Evolutionary conservation across 2,329 filamentous ascomycete species (phyloP).

Genomic region (Colletotrichum sp.): DNA sequence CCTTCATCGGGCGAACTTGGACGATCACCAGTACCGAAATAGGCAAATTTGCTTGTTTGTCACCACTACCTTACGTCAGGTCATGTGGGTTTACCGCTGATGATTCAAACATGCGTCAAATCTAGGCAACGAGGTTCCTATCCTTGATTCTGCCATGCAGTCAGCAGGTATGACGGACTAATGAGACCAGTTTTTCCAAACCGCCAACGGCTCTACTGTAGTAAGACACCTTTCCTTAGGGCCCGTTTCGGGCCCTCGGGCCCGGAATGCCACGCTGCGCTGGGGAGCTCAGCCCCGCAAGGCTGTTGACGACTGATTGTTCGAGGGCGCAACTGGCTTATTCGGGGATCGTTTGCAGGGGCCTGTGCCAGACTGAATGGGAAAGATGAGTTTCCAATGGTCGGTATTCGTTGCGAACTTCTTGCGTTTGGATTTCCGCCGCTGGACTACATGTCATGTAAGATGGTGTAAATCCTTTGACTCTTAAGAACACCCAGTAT

Average conservation of each 20-base stretch:
- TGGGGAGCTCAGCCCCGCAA: not conserved
- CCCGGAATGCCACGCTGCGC: not conserved
- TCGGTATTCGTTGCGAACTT: not conserved
- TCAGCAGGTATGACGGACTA: not conserved
- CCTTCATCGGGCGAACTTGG: not conserved
- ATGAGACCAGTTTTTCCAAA: not conserved
- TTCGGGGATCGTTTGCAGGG: no score
- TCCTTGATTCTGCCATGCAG: not conserved
- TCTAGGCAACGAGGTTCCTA: not conserved
- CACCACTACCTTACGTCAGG: not conserved
- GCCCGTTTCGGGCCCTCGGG: not conserved
- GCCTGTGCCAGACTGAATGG: not conserved
- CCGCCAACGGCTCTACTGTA: not conserved
- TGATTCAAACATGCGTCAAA: not conserved
- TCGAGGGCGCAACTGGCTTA: not conserved
- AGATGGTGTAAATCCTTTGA: not conserved
- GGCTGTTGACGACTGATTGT: not conserved
- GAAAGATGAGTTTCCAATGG: not conserved
- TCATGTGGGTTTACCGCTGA: not conserved
- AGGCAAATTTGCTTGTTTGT: not conserved
- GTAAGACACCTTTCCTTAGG: fast-evolving
- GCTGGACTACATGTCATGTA: not conserved
- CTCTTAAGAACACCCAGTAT: not conserved
- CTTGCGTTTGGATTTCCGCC: not conserved
- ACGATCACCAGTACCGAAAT: not conserved